Base-by-base conservation (phyloP, 805 yeast genomes). In the Nakazawaea wyomingensis region DNA sequence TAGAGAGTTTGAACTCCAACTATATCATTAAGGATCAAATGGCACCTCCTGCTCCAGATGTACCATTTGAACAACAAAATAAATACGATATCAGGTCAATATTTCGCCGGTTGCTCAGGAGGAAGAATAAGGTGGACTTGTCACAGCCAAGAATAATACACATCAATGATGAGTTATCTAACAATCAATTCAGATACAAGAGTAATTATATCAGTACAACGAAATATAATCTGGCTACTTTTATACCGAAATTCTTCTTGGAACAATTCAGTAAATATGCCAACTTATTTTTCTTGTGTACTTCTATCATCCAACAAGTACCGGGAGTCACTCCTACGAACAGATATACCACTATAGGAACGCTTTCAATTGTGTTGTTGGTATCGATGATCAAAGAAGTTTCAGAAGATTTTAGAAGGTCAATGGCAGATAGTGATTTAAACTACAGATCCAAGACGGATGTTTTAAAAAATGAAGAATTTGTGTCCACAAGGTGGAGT, bases 211-310 rank as follows among this genome's bases (percentile, higher is more conserved):
- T 93, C 50, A 85, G 95, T 22, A 95, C 99, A 4, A 90, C 99
- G 10, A 93, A 93, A 60, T 93, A 95, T 68, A 95, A 93, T 59
- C 64, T 80, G 46, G 95, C 93, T 19, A 95, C 99, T 0, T 93
- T 93, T 55, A 50, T 93, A 38, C 99, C 99, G 18, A 95, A 95
- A 63, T 93, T 93, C 58, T 65, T 93, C 50, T 88, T 89, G 54
- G 99, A 93, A 67, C 99, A 93, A 64, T 95, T 93, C 64, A 86
- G 96, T 48, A 93, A 91, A 63, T 95, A 93, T 60, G 97, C 99
- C 9, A 93, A 93, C 59, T 68, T 93, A 61, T 93, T 93, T 65
- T 93, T 93, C 61, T 67, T 93, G 41, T 86, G 87, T 66, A 93
- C 99, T 0, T 85, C 97, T 1, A 72, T 78, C 30, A 91, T 93